Base-by-base conservation (phyloP, 768 basidiomycete species). In the Chalciporus piperatus region DNA sequence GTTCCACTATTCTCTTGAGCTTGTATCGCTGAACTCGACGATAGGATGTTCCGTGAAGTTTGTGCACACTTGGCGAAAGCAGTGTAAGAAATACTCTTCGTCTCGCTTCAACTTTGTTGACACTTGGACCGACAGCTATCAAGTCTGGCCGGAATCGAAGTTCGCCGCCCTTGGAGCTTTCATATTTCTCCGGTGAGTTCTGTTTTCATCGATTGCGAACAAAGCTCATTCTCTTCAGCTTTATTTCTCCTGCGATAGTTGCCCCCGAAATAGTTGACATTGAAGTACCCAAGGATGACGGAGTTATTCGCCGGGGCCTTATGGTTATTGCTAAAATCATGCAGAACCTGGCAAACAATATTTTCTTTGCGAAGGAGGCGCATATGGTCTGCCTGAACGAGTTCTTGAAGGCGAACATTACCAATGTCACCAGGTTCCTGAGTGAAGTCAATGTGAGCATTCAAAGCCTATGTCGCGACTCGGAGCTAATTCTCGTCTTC, bases 301-400 rank as follows among this genome's bases (percentile, higher is more conserved):
- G 62, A 5, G 74, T 79, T 25, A 76, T 89, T 47, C 85, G 89
- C 16, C 83, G 88, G 38, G 92, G 90, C 16, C 74, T 96, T 13
- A 85, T 90, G 77, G 74, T 89, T 42, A 87, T 97, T 56, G 89
- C 92, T 40, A 97, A 95, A 72, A 84, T 95, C 50, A 85, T 97
- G 41, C 93, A 96, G 69, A 94, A 92, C 62, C 71, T 97, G 27
- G 93, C 93, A 17, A 98, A 97, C 71, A 96, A 97, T 59, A 87
- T 95, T 44, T 84, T 91, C 62, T 96, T 96, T 59, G 91, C 89
- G 11, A 94, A 94, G 67, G 93, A 96, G 60, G 80, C 83, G 4
- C 85, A 92, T 60, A 92, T 94, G 89, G 82, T 82, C 25, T 75
- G 80, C 30, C 67, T 95, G 51, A 95, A 95, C 65, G 74, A 78